Evolutionary conservation across 805 yeast genomes (phyloP).

Genomic region (Barnettozyma sp.): DNA sequence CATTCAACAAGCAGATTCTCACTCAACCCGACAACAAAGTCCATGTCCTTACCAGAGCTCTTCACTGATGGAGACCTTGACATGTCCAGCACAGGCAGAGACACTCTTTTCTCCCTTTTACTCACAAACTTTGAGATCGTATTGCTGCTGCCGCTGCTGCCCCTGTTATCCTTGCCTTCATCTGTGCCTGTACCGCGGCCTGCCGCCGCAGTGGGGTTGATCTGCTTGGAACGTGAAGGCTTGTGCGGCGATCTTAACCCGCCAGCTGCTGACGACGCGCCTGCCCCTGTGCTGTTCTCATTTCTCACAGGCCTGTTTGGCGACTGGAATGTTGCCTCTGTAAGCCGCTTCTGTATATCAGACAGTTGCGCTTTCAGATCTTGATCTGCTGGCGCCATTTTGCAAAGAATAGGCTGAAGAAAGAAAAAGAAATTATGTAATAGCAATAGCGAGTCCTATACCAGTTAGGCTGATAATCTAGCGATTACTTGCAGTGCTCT

Average conservation of each 20-base stretch:
- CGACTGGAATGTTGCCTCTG: conserved; percentile 25
- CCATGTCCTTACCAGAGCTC: conserved; percentile 50
- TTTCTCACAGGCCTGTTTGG: conserved; percentile 19
- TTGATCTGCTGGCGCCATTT: conserved; percentile 21
- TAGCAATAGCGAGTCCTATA: background rate
- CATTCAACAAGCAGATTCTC: conserved; percentile 67
- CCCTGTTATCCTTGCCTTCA: no score
- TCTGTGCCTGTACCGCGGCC: no score
- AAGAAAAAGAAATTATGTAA: no score
- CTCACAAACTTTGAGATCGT: conserved; percentile 17
- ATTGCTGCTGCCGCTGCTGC: no score
- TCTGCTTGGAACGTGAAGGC: conserved; percentile 3
- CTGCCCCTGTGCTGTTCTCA: no score
- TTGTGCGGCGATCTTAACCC: conserved; percentile 4
- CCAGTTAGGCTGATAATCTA: no score
- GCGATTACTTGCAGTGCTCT: no score
- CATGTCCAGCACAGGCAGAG: conserved; percentile 22
- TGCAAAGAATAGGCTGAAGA: no score
- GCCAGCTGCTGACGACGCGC: no score
- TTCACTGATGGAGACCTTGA: conserved; percentile 19
- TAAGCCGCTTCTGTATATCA: conserved; percentile 35
- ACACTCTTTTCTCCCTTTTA: conserved; percentile 23
- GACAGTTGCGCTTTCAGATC: conserved; percentile 36
- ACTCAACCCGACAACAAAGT: conserved; percentile 66
- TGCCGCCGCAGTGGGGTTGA: no score